These are phyloP conservation scores for Termitomyces sp. DNA, from an alignment of 1,284 basidiomycete species.

Conservation along the genomic window DNA sequence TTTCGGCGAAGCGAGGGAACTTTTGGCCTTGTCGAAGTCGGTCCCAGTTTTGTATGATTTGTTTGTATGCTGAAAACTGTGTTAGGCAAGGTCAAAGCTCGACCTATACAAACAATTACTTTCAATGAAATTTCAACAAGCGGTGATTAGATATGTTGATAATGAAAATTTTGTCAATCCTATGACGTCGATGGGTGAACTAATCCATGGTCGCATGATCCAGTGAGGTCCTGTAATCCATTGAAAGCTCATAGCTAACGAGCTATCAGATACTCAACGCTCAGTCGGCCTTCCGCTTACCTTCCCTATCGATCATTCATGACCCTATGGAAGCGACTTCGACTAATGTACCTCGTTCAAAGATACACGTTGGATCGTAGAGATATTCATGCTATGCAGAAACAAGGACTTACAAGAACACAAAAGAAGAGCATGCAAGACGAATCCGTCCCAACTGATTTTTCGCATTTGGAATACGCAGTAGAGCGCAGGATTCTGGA, in stretches of 20 bases:
- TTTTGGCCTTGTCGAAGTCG: constrained; percentile 72
- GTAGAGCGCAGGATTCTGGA: constrained; percentile 82
- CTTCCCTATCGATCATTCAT: constrained; percentile 45
- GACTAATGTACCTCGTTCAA: constrained; percentile 38
- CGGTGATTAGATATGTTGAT: constrained; percentile 63
- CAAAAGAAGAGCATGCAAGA: constrained; percentile 42
- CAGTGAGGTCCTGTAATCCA: constrained; percentile 35
- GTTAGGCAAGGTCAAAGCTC: constrained; percentile 68
- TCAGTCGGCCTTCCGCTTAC: constrained; percentile 31
- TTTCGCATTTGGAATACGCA: constrained; percentile 71
- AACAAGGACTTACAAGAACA: constrained; percentile 12
- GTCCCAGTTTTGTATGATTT: constrained; percentile 6
- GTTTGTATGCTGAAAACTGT: neutral
- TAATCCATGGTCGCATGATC: constrained; percentile 55
- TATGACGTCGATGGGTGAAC: constrained; percentile 62
- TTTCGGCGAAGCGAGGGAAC: constrained; percentile 72
- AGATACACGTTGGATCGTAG: constrained; percentile 29
- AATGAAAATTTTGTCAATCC: constrained; percentile 72
- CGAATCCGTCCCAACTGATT: constrained; percentile 51
- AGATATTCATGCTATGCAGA: constrained; percentile 22
- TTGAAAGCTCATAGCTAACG: neutral
- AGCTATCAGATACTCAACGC: constrained; percentile 25
- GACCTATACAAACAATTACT: constrained; percentile 81
- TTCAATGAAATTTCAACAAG: constrained; percentile 64
- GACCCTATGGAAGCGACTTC: constrained; percentile 52